These are phyloP conservation scores for Hypoxylon perforatum DNA, from an alignment of 495 filamentous ascomycete species.

Conservation along the genomic window DNA sequence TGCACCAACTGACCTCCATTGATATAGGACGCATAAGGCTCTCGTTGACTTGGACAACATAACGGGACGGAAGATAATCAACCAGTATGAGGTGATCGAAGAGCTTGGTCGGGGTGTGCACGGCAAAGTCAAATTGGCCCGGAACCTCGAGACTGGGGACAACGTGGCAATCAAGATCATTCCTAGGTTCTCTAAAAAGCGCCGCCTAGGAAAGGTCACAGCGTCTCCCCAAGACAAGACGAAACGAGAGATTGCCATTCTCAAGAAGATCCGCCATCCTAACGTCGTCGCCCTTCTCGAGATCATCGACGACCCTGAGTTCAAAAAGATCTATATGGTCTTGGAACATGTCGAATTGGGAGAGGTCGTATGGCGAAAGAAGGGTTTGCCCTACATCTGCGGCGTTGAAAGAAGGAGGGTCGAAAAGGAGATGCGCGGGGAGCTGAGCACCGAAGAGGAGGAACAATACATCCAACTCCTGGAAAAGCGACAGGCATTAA, in stretches of 20 bases:
- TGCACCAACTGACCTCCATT: constrained; percentile 15
- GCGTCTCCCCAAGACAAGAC: constrained; percentile 86
- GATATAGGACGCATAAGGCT: constrained; percentile 78
- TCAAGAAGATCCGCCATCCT: constrained; percentile 96
- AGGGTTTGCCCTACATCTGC: constrained; percentile 81
- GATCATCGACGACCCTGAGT: constrained; percentile 95
- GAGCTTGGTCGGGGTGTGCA: constrained; percentile 96
- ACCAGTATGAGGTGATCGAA: constrained; percentile 95
- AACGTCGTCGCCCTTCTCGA: constrained; percentile 95
- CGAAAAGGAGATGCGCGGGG: constrained; percentile 74
- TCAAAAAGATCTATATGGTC: constrained; percentile 98
- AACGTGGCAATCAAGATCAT: constrained; percentile 98
- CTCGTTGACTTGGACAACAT: constrained; percentile 87
- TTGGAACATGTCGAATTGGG: constrained; percentile 93
- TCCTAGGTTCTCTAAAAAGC: constrained; percentile 90
- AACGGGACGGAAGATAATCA: constrained; percentile 94
- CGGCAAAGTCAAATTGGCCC: constrained; percentile 95
- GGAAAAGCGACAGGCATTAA: constrained; percentile 65
- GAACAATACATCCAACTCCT: constrained; percentile 68
- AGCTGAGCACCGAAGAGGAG: constrained; percentile 70
- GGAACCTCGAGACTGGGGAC: constrained; percentile 79
- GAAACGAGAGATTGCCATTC: constrained; percentile 94
- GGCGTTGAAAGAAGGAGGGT: constrained; percentile 82
- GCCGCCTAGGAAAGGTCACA: constrained; percentile 80
- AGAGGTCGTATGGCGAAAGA: constrained; percentile 92